Conservation (phyloP, 257 asterid species). For the Verbena officinalis region DNA sequence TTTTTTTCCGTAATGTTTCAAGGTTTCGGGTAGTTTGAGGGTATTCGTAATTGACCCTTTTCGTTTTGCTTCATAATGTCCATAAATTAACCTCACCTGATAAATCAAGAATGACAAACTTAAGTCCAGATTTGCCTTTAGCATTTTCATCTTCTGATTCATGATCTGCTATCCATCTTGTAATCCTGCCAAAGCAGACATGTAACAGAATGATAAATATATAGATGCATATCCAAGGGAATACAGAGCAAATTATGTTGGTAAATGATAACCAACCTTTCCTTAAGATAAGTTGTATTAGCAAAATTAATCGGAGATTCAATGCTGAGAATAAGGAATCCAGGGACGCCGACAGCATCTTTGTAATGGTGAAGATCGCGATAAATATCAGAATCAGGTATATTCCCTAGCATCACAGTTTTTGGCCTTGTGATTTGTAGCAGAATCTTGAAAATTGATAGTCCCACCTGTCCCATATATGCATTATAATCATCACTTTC, state of each 20-base stretch:
- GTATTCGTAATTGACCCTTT: no score
- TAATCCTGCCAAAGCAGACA: slow-evolving; percentile 47
- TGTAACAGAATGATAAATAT: not conserved
- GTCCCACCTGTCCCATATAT: slow-evolving; percentile 58
- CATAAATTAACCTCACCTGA: slow-evolving; percentile 59
- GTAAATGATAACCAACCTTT: slow-evolving; percentile 49
- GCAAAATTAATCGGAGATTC: slow-evolving; percentile 92
- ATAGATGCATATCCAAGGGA: not conserved
- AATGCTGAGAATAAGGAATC: slow-evolving; percentile 64
- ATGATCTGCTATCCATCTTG: slow-evolving; percentile 78
- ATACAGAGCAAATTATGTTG: not conserved
- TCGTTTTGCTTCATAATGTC: no score
- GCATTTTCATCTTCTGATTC: slow-evolving; percentile 45
- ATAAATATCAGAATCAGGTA: slow-evolving; percentile 75
- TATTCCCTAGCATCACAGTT: slow-evolving; percentile 70
- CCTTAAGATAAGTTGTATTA: slow-evolving; percentile 79
- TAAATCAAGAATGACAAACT: slow-evolving; percentile 67
- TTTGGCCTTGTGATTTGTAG: slow-evolving; percentile 86
- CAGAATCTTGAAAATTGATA: slow-evolving; percentile 71
- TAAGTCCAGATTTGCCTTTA: slow-evolving; percentile 45
- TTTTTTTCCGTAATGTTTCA: no score
- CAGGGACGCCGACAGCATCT: slow-evolving; percentile 63
- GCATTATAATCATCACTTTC: not conserved
- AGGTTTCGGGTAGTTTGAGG: no score
- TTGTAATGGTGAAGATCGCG: slow-evolving; percentile 73